phyloP scores from a whole-genome alignment of 2,329 filamentous ascomycete species.

The Exophiala sp. region DNA sequence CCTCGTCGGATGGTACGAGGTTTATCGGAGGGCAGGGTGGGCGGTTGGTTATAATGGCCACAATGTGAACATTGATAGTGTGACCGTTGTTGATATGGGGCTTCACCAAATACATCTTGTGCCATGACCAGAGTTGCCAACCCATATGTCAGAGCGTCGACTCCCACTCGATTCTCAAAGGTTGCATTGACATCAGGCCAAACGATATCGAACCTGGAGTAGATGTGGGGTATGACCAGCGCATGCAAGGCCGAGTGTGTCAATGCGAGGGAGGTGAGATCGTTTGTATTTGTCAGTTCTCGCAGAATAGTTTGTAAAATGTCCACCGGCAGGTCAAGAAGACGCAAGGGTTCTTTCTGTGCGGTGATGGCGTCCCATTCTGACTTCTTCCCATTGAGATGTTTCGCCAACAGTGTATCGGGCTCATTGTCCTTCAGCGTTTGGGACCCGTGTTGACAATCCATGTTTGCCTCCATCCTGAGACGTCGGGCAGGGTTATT shows the following conservation, averaged over 20 bases:
- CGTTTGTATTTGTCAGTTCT: slow-evolving; percentile 76
- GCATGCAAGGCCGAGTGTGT: slow-evolving; percentile 72
- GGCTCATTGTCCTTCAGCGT: not conserved
- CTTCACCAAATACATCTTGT: slow-evolving; percentile 54
- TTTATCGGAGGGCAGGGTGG: slow-evolving; percentile 22
- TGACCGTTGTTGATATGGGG: slow-evolving; percentile 37
- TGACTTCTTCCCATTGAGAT: slow-evolving; percentile 26
- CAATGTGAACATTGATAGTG: slow-evolving; percentile 28
- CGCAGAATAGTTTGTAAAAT: slow-evolving; percentile 72
- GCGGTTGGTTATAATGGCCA: slow-evolving; percentile 32
- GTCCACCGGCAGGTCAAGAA: slow-evolving; percentile 72
- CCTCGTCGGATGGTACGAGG: slow-evolving; percentile 46
- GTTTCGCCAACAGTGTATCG: slow-evolving; percentile 20
- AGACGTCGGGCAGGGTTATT: not conserved
- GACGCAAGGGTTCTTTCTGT: slow-evolving; percentile 53
- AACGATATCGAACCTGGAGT: slow-evolving; percentile 79
- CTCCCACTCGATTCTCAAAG: slow-evolving; percentile 61
- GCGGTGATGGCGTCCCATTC: slow-evolving; percentile 30
- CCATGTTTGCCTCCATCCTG: slow-evolving; percentile 15
- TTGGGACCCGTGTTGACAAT: not conserved
- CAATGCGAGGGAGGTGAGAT: slow-evolving; percentile 69
- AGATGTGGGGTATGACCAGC: slow-evolving; percentile 71
- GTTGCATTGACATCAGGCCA: slow-evolving; percentile 69
- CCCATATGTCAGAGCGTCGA: slow-evolving; percentile 78
- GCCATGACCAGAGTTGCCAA: slow-evolving; percentile 73